phyloP scores from a whole-genome alignment of 2,329 filamentous ascomycete species.

The Apiospora pterosperma region DNA sequence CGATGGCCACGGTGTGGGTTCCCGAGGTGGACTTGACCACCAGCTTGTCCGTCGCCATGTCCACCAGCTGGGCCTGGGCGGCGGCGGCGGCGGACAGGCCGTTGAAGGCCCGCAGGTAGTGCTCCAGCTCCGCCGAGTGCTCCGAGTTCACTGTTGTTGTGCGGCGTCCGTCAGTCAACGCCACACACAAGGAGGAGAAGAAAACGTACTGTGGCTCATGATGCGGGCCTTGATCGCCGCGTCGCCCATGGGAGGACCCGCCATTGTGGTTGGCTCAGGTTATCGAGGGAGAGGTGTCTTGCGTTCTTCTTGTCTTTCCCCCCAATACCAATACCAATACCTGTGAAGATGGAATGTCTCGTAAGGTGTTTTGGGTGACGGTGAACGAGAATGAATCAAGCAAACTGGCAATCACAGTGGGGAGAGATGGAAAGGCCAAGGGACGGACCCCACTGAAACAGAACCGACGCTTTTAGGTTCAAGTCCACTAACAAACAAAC shows the following conservation, averaged over 20 bases:
- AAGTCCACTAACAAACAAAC: too few relatives aligned
- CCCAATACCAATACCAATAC: background rate
- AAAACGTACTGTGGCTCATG: conserved; percentile 59
- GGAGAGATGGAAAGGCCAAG: too few relatives aligned
- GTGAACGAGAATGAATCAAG: background rate
- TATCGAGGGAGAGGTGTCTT: background rate
- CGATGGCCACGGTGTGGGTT: conserved; percentile 56
- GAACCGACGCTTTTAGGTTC: background rate
- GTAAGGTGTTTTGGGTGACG: background rate
- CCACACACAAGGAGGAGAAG: background rate
- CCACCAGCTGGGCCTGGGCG: conserved; percentile 56
- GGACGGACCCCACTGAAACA: background rate
- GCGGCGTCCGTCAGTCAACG: background rate
- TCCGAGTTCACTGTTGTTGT: conserved; percentile 65
- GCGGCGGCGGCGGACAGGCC: conserved; percentile 53
- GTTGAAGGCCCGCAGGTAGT: conserved; percentile 74
- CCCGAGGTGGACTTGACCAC: conserved; percentile 47
- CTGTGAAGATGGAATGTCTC: background rate
- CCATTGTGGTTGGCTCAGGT: background rate
- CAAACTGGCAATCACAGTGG: background rate
- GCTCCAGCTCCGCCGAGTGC: conserved; percentile 69
- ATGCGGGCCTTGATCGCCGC: conserved; percentile 52
- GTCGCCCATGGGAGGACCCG: conserved; percentile 2
- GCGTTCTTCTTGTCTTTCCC: background rate
- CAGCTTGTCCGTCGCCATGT: conserved; percentile 63